Base-by-base conservation (phyloP, 768 basidiomycete species). In the Boletellus sp. region DNA sequence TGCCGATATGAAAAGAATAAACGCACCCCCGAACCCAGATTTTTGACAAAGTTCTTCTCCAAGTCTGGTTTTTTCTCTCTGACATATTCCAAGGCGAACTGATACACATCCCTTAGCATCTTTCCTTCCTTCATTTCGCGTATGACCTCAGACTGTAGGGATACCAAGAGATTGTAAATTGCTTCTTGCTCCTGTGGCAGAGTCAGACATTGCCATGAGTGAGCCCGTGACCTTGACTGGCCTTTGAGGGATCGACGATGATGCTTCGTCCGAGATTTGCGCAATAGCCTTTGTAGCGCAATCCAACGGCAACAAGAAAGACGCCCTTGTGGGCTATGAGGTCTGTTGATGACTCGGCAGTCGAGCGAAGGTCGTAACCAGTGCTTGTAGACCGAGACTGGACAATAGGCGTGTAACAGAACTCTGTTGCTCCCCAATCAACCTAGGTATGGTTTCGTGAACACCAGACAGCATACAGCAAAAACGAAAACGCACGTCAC, bases 341-440 rank as follows among this genome's bases (percentile, higher is more conserved):
- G 60, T 95, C 89, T 23, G 80, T 74, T 19, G 90, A 85, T 6
- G 94, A 93, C 65, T 92, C 85, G 0, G 91, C 92, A 1, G 86
- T 88, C 35, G 87, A 85, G 51, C 85, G 83, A 42, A 98, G 74
- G 66, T 98, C 95, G 66, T 95, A 98, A 7, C 90, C 89, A 10
- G 79, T 75, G 52, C 77, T 80, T 32, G 87, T 87, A 8, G 90
- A 87, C 36, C 86, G 87, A 6, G 94, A 97, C 58, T 97, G 95
- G 63, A 98, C 90, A 66, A 97, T 94, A 2, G 95, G 94, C 3
- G 90, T 82, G 68, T 95, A 97, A 58, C 90, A 89, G 70, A 94
- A 95, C 68, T 99, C 96, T 6, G 88, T 86, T 3, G 84, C 78
- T n/a, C 75, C 72, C 81, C 90, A 95, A 64, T 99, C 93, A 48